Conservation (phyloP, 345 rosid genomes). For the Eucalyptus marginata region DNA sequence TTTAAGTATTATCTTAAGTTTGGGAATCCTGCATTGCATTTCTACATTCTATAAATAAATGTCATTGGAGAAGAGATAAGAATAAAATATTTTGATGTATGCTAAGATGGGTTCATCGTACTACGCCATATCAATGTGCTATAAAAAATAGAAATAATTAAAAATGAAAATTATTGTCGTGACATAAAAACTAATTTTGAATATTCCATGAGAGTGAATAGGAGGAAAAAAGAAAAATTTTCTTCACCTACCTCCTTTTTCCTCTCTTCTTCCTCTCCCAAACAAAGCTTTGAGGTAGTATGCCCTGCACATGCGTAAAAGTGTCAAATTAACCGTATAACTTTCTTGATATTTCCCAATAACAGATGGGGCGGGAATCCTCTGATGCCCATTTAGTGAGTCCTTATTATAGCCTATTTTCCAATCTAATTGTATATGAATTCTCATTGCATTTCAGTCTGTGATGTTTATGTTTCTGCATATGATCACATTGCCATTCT, state of each 20-base stretch:
- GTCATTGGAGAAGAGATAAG: neutral
- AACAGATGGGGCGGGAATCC: neutral
- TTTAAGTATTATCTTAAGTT: neutral
- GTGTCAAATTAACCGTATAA: neutral
- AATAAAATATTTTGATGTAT: neutral
- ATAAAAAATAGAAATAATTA: neutral
- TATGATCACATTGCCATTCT: too few species aligned
- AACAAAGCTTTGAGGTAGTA: neutral
- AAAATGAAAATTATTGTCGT: neutral
- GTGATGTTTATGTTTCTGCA: neutral
- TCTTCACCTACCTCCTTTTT: neutral
- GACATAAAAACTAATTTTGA: too few species aligned
- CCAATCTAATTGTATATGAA: neutral
- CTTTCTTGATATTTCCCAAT: neutral
- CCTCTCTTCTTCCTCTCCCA: neutral
- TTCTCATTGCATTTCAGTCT: neutral
- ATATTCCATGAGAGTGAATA: neutral
- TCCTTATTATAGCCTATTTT: neutral
- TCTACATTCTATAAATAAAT: neutral
- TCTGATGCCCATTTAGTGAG: neutral
- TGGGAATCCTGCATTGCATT: neutral
- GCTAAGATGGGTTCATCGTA: neutral
- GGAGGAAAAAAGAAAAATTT: neutral
- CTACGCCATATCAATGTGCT: neutral
- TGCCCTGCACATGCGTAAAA: neutral